Conservation (phyloP, 306 rosid genomes). For the cucumber (Cucumis sativus) region DNA sequence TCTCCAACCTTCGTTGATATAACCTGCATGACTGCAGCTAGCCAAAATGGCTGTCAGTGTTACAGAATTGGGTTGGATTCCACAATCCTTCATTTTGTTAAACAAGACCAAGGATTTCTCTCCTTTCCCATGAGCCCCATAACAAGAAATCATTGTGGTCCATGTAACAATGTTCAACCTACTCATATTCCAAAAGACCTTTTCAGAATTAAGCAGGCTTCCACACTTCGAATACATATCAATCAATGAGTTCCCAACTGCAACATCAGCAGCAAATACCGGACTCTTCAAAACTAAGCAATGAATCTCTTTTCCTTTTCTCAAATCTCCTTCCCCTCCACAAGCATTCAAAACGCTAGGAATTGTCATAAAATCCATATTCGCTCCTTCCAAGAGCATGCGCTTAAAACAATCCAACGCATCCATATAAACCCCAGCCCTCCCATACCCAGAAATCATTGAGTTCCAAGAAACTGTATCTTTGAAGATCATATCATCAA, state of each 20-base stretch:
- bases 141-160: conserved; percentile 67
- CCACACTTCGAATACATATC: conserved; percentile 61
- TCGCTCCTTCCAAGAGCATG: conserved; percentile 26
- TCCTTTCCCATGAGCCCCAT: conserved; percentile 58
- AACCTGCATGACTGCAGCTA: conserved; percentile 59
- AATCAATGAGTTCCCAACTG: conserved; percentile 53
- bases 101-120: conserved; percentile 37
- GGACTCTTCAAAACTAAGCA: conserved; percentile 28
- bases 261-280: conserved; percentile 24
- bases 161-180: conserved; percentile 38
- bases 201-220: conserved; percentile 34
- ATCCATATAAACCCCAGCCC: conserved; percentile 27
- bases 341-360: conserved; percentile 54
- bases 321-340: conserved; percentile 54
- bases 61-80: conserved; percentile 42
- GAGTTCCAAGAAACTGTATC: conserved; percentile 44
- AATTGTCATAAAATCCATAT: conserved; percentile 40
- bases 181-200: conserved; percentile 31
- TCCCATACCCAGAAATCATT: conserved; percentile 53
- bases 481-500: conserved; percentile 28
- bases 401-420: conserved; percentile 35
- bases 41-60: conserved; percentile 51
- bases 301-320: conserved; percentile 54
- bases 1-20: conserved; percentile 38
- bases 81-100: conserved; percentile 29